Evolutionary conservation across 2,329 filamentous ascomycete genomes (phyloP).

Genomic region (Aspergillus intermedius): DNA sequence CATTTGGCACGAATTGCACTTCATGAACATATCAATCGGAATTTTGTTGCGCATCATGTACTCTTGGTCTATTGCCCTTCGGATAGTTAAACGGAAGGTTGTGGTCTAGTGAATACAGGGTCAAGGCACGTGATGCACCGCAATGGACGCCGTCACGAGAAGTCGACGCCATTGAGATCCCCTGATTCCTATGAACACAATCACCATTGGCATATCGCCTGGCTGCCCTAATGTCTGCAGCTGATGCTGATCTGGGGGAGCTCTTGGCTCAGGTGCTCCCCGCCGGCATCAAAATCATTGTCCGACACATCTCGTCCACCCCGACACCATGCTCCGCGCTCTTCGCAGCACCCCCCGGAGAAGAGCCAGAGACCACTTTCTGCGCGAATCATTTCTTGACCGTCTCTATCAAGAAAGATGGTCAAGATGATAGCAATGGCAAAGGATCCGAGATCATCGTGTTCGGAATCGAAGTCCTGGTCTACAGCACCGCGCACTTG

Average conservation of each 20-base stretch:
- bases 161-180: too few relatives aligned
- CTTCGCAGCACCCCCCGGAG: constrained; percentile 68
- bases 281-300: constrained; percentile 53
- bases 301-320: constrained; percentile 83
- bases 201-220: background rate
- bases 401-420: constrained; percentile 43
- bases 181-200: background rate
- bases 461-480: constrained; percentile 77
- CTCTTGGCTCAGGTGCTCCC: constrained; percentile 50
- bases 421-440: constrained; percentile 1
- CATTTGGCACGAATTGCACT: too few relatives aligned
- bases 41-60: too few relatives aligned
- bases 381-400: constrained; percentile 77
- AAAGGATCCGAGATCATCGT: constrained; percentile 55
- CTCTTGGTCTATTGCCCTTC: too few relatives aligned
- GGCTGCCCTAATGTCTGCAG: constrained; percentile 19
- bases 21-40: too few relatives aligned
- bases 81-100: too few relatives aligned
- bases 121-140: too few relatives aligned
- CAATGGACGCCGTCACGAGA: too few relatives aligned
- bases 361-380: constrained; percentile 68
- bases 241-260: constrained; percentile 33
- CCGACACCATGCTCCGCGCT: constrained; percentile 68
- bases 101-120: too few relatives aligned
- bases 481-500: constrained; percentile 73